These are phyloP conservation scores for Talaromyces sp. DNA, from an alignment of 2,329 filamentous ascomycete species.

Conservation along the genomic window DNA sequence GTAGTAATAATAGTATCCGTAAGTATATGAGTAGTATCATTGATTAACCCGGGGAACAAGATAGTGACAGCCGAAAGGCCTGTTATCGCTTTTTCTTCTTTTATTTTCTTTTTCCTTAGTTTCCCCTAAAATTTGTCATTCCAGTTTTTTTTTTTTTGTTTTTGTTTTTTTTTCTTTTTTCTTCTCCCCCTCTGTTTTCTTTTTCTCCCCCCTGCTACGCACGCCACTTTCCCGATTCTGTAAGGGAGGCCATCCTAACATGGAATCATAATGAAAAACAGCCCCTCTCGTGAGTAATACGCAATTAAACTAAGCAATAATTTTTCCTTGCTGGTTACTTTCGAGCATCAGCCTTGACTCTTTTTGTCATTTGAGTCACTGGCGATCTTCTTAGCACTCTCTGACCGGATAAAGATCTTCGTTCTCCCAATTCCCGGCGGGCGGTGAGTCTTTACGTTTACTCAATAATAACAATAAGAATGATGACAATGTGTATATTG, in stretches of 20 bases:
- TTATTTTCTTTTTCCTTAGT: not conserved
- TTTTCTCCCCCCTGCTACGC: not conserved
- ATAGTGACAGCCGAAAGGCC: not conserved
- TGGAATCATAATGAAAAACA: not conserved
- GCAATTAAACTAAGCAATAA: not conserved
- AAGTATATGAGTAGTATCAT: not conserved
- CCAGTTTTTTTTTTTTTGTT: not conserved
- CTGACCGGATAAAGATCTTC: not conserved
- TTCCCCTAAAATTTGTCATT: not conserved
- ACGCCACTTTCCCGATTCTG: conserved; percentile 1
- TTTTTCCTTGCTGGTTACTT: not conserved
- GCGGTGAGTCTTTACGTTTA: not conserved
- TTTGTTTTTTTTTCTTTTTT: not conserved
- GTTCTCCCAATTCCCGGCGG: not conserved
- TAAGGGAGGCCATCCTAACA: conserved; percentile 1
- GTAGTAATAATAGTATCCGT: not conserved
- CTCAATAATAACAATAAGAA: not conserved
- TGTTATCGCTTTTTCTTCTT: not conserved
- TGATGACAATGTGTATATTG: not conserved
- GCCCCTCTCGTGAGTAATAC: not conserved
- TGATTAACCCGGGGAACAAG: not conserved
- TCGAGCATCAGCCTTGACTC: not conserved
- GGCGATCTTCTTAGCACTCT: not conserved
- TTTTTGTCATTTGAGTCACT: not conserved
- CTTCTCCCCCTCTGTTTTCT: not conserved